Evolutionary conservation across 371 early-diverging fungal genomes (phyloP).

Genomic region (Mucor plumbeus): DNA sequence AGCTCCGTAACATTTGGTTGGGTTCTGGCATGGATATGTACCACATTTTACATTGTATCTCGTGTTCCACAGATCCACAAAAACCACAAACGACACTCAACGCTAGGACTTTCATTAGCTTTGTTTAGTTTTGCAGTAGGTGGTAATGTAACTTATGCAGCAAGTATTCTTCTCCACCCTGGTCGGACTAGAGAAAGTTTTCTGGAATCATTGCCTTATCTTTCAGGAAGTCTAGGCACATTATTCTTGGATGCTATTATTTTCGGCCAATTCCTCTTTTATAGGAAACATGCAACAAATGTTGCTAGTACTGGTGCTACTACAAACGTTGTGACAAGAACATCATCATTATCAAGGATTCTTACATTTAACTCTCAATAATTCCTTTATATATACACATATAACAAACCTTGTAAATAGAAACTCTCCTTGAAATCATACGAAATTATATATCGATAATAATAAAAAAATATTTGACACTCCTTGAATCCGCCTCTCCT

Average conservation of each 20-base stretch:
- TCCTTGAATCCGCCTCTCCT: not conserved
- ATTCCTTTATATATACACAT: not conserved
- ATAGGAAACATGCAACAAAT: conserved; percentile 16
- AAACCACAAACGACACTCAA: conserved; percentile 62
- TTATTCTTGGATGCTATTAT: conserved; percentile 38
- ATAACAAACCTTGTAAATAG: not conserved
- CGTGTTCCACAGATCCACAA: conserved; percentile 74
- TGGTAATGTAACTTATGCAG: conserved; percentile 71
- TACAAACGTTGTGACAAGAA: not conserved
- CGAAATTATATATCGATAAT: not conserved
- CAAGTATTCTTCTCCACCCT: conserved; percentile 57
- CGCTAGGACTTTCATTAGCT: conserved; percentile 62
- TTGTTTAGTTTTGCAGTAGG: conserved; percentile 70
- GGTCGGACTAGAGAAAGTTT: conserved; percentile 36
- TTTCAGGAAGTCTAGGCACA: conserved; percentile 40
- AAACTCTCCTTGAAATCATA: conserved; percentile 1
- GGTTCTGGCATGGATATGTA: conserved; percentile 67
- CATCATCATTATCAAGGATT: not conserved
- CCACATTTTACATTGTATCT: conserved; percentile 62
- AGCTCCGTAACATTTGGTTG: conserved; percentile 44
- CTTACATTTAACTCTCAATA: conserved; percentile 6
- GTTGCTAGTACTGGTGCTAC: not conserved
- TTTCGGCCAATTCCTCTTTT: conserved; percentile 38
- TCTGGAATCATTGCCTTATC: conserved; percentile 39
- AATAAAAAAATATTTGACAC: not conserved